Conservation (phyloP, 495 filamentous ascomycete species). For the Aspergillus incahuasiensis region DNA sequence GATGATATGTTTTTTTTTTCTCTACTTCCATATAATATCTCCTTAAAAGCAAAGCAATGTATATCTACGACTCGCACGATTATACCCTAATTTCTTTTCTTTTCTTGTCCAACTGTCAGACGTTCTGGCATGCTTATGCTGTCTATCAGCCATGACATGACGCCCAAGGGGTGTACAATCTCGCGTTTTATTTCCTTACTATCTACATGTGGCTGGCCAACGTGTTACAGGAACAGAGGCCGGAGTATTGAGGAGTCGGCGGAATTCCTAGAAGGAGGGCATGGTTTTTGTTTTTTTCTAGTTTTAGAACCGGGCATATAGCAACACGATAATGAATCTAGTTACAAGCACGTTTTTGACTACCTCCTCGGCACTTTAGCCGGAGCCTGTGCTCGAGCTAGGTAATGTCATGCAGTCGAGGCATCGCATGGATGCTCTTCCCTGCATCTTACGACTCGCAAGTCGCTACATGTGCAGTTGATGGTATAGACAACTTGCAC, state of each 20-base stretch:
- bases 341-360: neutral
- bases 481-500: too few species aligned
- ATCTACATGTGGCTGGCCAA: neutral
- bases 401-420: neutral
- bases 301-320: neutral
- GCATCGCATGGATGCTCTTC: neutral
- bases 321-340: neutral
- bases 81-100: conserved; percentile 6
- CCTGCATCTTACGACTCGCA: neutral
- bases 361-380: neutral
- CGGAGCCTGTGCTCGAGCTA: neutral
- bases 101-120: neutral
- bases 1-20: neutral
- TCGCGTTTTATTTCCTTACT: conserved; percentile 2
- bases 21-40: conserved; percentile 3
- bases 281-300: too few species aligned
- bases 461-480: neutral
- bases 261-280: neutral
- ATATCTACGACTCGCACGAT: conserved; percentile 11
- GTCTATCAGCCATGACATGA: neutral
- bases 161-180: neutral
- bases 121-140: neutral
- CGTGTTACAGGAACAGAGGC: neutral
- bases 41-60: conserved; percentile 7
- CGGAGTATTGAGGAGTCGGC: conserved; percentile 2